Evolutionary conservation across 2,329 filamentous ascomycete genomes (phyloP), one percentile per base, ranked within the genome.

Genomic region (Fonsecaea pedrosoi): DNA sequence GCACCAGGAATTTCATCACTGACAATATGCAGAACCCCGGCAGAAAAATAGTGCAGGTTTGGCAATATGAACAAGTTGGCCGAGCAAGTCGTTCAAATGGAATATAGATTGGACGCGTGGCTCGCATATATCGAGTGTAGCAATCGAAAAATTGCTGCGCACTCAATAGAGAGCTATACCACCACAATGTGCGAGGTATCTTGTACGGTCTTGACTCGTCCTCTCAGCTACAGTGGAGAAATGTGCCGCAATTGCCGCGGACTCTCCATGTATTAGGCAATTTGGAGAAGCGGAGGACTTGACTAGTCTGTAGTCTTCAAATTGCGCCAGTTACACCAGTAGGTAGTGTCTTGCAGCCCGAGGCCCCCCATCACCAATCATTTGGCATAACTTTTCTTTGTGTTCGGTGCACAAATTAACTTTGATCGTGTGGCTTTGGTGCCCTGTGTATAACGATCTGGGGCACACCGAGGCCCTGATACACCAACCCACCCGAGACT

Each of bases 1-100:
- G n/a, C 10, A 12, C 18, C 18, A 30, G 25, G 35, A 5, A 13
- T 42, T 21, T 18, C 15, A 8, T 35, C 12, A n/a, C 57, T 60
- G 25, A 60, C 57, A 12, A 34, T 30, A 21, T 37, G n/a, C 34
- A 60, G 57, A 61, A n/a, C 59, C 59, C 15, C 45, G 59, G 35
- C 59, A 61, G 35, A 25, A 25, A 30, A 61, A 61, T 12, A 48
- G 37, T 8, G 59, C 32, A 18, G 59, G 59, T 15, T 37, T 54
- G 10, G 59, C 45, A 30, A 42, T 61, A 54, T 61, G 34, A 54
- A 10, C 45, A 2, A 45, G n/a, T n/a, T 13, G 12, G 32, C 10
- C 21, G n/a, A 42, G 38, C 4, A 48, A 34, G 18, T 18, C 18
- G 3, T 60, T 21, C 30, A 25, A 35, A 2, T 59, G 40, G 25